These are phyloP conservation scores for Cercospora citrullina DNA, from an alignment of 2,329 filamentous ascomycete genomes.

Conservation along the genomic window DNA sequence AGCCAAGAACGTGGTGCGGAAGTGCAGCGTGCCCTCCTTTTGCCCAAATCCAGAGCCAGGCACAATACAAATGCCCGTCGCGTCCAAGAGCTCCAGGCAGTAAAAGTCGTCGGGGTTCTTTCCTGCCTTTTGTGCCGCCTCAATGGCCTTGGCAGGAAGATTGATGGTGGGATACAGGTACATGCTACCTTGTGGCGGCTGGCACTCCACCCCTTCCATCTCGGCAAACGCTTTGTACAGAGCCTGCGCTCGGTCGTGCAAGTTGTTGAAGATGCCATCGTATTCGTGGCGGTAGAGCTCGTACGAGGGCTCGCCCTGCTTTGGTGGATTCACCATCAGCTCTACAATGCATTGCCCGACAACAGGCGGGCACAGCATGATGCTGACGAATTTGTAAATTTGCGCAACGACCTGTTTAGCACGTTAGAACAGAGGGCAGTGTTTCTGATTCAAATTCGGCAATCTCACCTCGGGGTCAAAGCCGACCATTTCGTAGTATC, in stretches of 20 bases:
- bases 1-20: constrained; percentile 94
- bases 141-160: constrained; percentile 71
- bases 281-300: constrained; percentile 84
- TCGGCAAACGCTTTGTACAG: constrained; percentile 86
- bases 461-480: constrained; percentile 60
- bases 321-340: constrained; percentile 95
- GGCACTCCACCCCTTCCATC: constrained; percentile 96
- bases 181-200: constrained; percentile 90
- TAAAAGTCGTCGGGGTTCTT: constrained; percentile 90
- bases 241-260: constrained; percentile 77
- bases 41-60: constrained; percentile 93
- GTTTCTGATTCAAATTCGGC: background rate
- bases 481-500: constrained; percentile 93
- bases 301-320: constrained; percentile 77
- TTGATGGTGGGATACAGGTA: constrained; percentile 97
- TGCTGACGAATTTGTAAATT: constrained; percentile 98
- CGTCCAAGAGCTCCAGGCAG: constrained; percentile 84
- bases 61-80: constrained; percentile 92
- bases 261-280: constrained; percentile 73
- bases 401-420: constrained; percentile 71
- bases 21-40: constrained; percentile 85
- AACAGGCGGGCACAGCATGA: constrained; percentile 93
- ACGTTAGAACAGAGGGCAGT: constrained; percentile 22
- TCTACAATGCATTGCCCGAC: constrained; percentile 95
- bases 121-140: constrained; percentile 71